phyloP scores from a whole-genome alignment of 2,329 filamentous ascomycete species.

The Stagonosporopsis cucurbitacearum region DNA sequence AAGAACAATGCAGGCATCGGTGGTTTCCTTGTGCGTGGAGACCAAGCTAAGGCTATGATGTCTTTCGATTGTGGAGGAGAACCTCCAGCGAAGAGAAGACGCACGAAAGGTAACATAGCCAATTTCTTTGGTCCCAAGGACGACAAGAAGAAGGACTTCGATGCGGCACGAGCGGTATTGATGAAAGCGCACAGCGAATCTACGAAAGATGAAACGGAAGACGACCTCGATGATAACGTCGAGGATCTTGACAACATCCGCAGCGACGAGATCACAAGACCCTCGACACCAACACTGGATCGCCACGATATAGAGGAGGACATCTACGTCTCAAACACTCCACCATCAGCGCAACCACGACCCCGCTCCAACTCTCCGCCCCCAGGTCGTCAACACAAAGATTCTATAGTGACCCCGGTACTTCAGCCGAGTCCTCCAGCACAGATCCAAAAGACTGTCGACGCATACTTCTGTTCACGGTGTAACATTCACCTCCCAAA shows the following conservation, averaged over 20 bases:
- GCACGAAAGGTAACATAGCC: conserved; percentile 46
- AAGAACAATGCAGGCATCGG: conserved; percentile 86
- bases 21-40: conserved; percentile 76
- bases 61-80: conserved; percentile 28
- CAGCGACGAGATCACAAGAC: conserved; percentile 22
- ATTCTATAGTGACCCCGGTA: conserved; percentile 2
- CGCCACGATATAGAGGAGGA: conserved; percentile 17
- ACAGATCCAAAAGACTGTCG: conserved; percentile 30
- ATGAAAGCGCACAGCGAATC: conserved; percentile 37
- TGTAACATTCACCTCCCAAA: conserved; percentile 69
- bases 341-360: conserved; percentile 44
- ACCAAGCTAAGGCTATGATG: conserved; percentile 60
- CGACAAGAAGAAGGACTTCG: conserved; percentile 42
- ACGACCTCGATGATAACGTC: conserved; percentile 26
- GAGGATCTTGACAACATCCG: conserved; percentile 19
- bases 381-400: background rate
- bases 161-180: conserved; percentile 40
- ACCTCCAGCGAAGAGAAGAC: conserved; percentile 40
- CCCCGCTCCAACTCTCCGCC: conserved; percentile 5
- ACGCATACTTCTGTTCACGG: conserved; percentile 64
- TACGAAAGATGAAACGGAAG: conserved; percentile 34
- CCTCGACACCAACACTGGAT: conserved; percentile 21
- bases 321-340: conserved; percentile 25
- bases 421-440: background rate
- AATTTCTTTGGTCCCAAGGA: conserved; percentile 46